phyloP scores from a whole-genome alignment of 1,139 yeast genomes.

The Saccharomyces hybrid region DNA sequence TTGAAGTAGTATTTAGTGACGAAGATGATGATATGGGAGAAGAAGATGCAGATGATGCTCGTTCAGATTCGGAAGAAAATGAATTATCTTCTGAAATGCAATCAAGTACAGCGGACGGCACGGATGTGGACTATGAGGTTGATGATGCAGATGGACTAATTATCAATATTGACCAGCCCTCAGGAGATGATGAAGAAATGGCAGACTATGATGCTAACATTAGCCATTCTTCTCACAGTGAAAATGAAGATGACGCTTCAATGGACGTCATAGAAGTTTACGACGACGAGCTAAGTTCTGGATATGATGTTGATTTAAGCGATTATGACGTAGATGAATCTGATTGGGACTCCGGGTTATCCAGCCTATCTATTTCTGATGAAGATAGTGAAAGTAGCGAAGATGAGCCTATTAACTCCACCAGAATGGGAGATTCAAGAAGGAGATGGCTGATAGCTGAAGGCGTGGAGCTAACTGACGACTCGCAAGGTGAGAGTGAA shows the following conservation, averaged over 20 bases:
- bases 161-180: conserved; percentile 1
- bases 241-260: conserved; percentile 20
- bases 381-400: conserved; percentile 22
- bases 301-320: conserved; percentile 28
- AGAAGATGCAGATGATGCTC: conserved; percentile 18
- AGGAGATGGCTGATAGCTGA: conserved; percentile 29
- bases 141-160: conserved; percentile 16
- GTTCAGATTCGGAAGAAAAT: conserved; percentile 3
- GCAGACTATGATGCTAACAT: not conserved
- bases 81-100: not conserved
- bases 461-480: conserved; percentile 28
- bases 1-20: conserved; percentile 39
- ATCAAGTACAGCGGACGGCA: conserved; percentile 7
- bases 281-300: conserved; percentile 32
- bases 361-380: conserved; percentile 28
- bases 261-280: conserved; percentile 33
- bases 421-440: conserved; percentile 14
- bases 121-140: conserved; percentile 21
- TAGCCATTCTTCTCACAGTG: conserved; percentile 15
- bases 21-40: conserved; percentile 29
- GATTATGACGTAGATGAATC: conserved; percentile 34
- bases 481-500: conserved; percentile 21
- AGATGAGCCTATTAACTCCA: conserved; percentile 6
- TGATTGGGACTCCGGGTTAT: conserved; percentile 32
- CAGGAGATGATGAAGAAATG: conserved; percentile 1